Evolutionary conservation across 23 red algal genomes (phyloP), one percentile per base, ranked within the genome.

Genomic region (Gracilaria caudata): DNA sequence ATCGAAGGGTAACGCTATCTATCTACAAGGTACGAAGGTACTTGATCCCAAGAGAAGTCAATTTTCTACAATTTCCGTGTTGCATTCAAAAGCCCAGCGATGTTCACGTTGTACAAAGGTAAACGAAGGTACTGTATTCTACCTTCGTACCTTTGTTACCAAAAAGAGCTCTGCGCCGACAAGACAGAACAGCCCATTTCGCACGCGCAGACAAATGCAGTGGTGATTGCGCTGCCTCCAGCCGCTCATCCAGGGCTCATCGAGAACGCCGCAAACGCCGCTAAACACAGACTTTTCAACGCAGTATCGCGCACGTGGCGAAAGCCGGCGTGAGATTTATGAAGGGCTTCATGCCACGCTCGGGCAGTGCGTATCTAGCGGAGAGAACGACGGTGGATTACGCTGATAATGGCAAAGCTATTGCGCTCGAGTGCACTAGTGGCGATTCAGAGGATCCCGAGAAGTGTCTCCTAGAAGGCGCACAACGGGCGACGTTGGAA

Each of bases 371-470:
- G 37, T 98, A 94, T 79, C 34, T 59, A 8, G 23, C 51, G 16
- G 94, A 71, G 16, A 79, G 68, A 16, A 17, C 53, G 24, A 26
- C 56, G 35, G 80, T 96, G 72, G 43, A 91, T 24, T 61, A 55
- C 7, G 88, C 78, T 8, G 63, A 60, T 20, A 56, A 94, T 24
- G 95, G 95, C 17, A 53, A 77, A 16, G 78, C 86, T 21, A 64
- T 93, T 13, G 95, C 94, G 12, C 68, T 98, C 35, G 94, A 98
- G 77, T 94, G 95, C 81, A 98, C 95, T 8, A 81, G 68, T 35
- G 95, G 95, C 40, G 95, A 98, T 68, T 54, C 95, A 26, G 90
- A 90, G 35, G 94, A 94, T 59, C 95, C 95, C 25, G 95, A 90
- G 23, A 98, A 98, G 60, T 94, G 94, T 51, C 86, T 87, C 60